Conservation (phyloP, 305 asterid species). For the Plantago rigida region DNA sequence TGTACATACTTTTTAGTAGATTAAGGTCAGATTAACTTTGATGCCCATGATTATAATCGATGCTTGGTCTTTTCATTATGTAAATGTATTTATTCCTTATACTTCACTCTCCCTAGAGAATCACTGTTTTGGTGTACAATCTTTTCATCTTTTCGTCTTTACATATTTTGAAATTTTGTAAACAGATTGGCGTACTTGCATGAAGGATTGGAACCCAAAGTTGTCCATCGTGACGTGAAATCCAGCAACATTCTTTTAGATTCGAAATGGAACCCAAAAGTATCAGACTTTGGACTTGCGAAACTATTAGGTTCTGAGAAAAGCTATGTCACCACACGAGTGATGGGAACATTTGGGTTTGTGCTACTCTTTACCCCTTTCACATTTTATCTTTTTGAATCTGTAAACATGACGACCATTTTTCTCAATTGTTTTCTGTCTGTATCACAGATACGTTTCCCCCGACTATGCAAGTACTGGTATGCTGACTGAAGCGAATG, state of each 20-base stretch:
- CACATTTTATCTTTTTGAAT: conserved; percentile 1
- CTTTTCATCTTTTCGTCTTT: not conserved
- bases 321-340: conserved; percentile 87
- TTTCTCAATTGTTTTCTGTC: conserved; percentile 22
- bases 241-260: conserved; percentile 92
- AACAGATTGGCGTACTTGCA: conserved; percentile 83
- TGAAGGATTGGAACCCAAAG: conserved; percentile 95
- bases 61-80: not conserved
- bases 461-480: conserved; percentile 98
- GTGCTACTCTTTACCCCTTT: conserved; percentile 28
- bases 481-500: conserved; percentile 87
- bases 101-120: not conserved
- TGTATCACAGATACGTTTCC: conserved; percentile 68
- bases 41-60: not conserved
- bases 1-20: too few relatives aligned
- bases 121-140: not conserved
- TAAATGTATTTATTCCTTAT: not conserved
- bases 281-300: conserved; percentile 94
- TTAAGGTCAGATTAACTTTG: not conserved
- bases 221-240: conserved; percentile 94
- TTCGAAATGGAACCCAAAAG: conserved; percentile 74
- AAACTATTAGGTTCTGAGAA: conserved; percentile 77
- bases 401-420: not conserved
- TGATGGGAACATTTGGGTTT: conserved; percentile 97
- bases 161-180: conserved; percentile 1